Conservation (phyloP, 1,284 basidiomycete species). For the Cystobasidium sp. region DNA sequence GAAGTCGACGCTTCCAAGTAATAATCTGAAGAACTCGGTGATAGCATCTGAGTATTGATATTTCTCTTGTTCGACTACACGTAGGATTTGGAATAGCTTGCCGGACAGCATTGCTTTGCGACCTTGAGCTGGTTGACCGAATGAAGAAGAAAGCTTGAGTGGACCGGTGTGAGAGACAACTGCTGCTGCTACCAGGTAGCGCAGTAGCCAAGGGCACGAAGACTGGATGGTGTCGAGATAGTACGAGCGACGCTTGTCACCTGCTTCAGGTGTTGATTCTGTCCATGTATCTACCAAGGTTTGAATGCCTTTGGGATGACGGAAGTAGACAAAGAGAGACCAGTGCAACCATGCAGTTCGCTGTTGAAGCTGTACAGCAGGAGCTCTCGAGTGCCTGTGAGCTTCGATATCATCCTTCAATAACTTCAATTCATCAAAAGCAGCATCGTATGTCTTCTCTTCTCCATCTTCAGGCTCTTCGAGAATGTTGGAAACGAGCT, state of each 20-base stretch:
- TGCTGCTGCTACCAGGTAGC: conserved; percentile 91
- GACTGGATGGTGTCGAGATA: conserved; percentile 99
- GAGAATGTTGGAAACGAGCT: conserved; percentile 94
- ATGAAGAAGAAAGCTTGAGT: conserved; percentile 46
- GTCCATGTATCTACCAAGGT: conserved; percentile 95
- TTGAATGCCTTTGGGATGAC: conserved; percentile 89
- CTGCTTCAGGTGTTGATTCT: conserved; percentile 56
- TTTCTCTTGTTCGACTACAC: conserved; percentile 87
- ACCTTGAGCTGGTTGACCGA: conserved; percentile 33
- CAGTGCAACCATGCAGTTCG: conserved; percentile 97
- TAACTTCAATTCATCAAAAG: conserved; percentile 89
- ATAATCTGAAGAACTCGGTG: conserved; percentile 87
- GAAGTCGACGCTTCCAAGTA: conserved; percentile 92
- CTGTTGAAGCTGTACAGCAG: conserved; percentile 81
- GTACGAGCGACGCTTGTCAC: conserved; percentile 41
- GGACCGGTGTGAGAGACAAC: conserved; percentile 79
- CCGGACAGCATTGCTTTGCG: conserved; percentile 40
- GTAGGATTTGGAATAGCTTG: conserved; percentile 72
- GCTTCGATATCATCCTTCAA: conserved; percentile 90
- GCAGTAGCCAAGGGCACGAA: conserved; percentile 89
- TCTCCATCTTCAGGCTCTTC: conserved; percentile 63
- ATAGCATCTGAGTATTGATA: conserved; percentile 95
- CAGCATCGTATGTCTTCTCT: conserved; percentile 77
- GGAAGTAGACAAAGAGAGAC: conserved; percentile 98
- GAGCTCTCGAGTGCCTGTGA: conserved; percentile 59